phyloP scores from a whole-genome alignment of 768 basidiomycete species.

The Sarcomyxa edulis region DNA sequence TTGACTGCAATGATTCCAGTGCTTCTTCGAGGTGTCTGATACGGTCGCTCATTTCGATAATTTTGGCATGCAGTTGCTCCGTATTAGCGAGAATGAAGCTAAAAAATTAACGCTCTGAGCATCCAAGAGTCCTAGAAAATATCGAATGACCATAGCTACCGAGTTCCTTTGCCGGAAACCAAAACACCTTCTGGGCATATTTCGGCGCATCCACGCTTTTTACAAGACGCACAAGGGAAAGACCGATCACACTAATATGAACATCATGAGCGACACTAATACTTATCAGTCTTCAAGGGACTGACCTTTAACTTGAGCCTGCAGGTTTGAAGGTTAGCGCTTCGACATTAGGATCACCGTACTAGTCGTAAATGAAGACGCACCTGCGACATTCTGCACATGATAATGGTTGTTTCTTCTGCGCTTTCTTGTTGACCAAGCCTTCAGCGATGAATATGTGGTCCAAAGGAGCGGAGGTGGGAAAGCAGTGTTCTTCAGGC shows the following conservation, averaged over 20 bases:
- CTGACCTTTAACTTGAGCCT: slow-evolving; percentile 57
- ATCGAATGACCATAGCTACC: slow-evolving; percentile 15
- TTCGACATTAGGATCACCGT: slow-evolving; percentile 4
- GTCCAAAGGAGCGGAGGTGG: slow-evolving; percentile 30
- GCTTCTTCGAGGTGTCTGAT: slow-evolving; percentile 60
- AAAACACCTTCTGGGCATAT: slow-evolving; percentile 62
- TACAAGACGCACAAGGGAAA: slow-evolving; percentile 42
- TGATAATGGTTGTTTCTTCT: slow-evolving; percentile 53
- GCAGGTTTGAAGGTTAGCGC: slow-evolving; percentile 7
- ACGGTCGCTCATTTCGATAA: slow-evolving; percentile 62
- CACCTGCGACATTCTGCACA: slow-evolving; percentile 62
- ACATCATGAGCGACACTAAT: slow-evolving; percentile 8
- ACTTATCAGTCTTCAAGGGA: neutral
- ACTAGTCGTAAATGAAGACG: slow-evolving; percentile 10
- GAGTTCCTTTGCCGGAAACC: slow-evolving; percentile 61
- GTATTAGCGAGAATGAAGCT: slow-evolving; percentile 63
- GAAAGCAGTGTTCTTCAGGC: slow-evolving; percentile 20
- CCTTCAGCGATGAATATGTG: slow-evolving; percentile 50
- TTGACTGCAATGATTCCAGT: slow-evolving; percentile 27
- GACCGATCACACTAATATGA: slow-evolving; percentile 40
- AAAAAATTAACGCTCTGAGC: too few species aligned
- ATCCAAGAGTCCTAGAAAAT: slow-evolving; percentile 4
- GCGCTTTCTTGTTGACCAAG: slow-evolving; percentile 36
- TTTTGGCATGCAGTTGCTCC: slow-evolving; percentile 59
- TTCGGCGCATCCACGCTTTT: slow-evolving; percentile 62